Evolutionary conservation across 2,329 filamentous ascomycete species (phyloP), one percentile per base, ranked within the genome.

Genomic region (Xylaria sp.): DNA sequence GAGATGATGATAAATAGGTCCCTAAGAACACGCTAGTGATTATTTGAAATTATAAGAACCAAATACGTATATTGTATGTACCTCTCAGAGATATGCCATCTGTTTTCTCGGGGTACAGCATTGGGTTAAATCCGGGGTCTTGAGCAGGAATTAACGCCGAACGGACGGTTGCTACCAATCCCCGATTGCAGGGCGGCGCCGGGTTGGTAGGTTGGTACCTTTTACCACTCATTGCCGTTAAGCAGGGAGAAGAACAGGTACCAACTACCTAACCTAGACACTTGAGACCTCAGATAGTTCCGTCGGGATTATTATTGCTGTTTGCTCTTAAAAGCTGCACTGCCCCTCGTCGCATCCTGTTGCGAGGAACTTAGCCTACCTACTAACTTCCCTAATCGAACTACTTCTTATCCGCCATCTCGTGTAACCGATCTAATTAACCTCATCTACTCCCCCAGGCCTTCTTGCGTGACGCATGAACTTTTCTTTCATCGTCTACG

Each of bases 311-410:
- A 27, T 27, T 4, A 12, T 36, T 36, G 34, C 11, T 36, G 34
- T 36, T 36, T 36, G 34, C 34, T 59, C 32, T 64, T 64, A 59
- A 64, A 64, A 45, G 24, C 30, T 34, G 27, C 50, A 32, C 12
- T 34, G 19, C 27, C 50, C 48, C 34, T 36, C 34, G 11, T 36
- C 24, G 24, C 24, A 27, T 4, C 24, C 24, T 27, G 24, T 27
- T 27, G 24, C 4, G 24, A 27, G 4, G 24, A 27, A 27, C 24
- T 27, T 27, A 4, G 24, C 24, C 24, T 27, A 27, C 24, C 24
- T 27, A 27, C 24, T 27, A 27, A 27, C 24, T 27, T 4, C 24
- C 24, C 24, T 27, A 27, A 27, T 4, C 24, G 2, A 27, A 42
- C 4, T 42, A 42, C 11, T 6, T 36, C 34, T 11, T 3, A 36